Evolutionary conservation across 2,329 filamentous ascomycete genomes (phyloP).

Genomic region (Macrophomina pseudophaseolina): DNA sequence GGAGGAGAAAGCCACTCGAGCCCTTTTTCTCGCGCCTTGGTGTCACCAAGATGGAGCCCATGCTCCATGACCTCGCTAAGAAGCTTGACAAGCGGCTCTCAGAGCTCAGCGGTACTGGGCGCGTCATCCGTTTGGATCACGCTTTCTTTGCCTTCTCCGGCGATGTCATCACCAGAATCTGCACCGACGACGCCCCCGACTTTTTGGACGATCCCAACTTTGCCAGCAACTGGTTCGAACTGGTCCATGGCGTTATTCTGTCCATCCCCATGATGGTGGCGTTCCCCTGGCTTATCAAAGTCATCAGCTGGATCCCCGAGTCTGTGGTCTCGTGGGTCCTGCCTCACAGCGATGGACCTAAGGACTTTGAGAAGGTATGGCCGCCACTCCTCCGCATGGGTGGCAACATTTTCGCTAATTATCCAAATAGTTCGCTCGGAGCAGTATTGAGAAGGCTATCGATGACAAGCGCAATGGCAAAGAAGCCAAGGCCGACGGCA

Average conservation of each 20-base stretch:
- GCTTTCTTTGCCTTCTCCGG: slow-evolving; percentile 34
- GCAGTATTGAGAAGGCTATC: background rate
- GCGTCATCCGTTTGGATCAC: background rate
- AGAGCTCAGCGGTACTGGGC: background rate
- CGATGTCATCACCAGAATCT: slow-evolving; percentile 36
- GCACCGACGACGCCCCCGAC: slow-evolving; percentile 25
- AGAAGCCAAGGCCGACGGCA: background rate
- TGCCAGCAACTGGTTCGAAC: slow-evolving; percentile 27
- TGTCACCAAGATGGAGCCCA: background rate
- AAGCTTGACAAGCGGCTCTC: background rate
- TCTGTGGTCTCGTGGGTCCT: background rate
- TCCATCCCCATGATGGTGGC: slow-evolving; percentile 28
- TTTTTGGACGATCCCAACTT: slow-evolving; percentile 30
- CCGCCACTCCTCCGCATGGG: background rate
- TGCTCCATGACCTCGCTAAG: slow-evolving; percentile 28
- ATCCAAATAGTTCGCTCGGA: no score
- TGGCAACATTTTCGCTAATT: no score
- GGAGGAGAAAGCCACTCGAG: slow-evolving; percentile 32
- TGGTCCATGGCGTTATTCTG: slow-evolving; percentile 24
- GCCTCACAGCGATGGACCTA: background rate
- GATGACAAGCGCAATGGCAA: background rate
- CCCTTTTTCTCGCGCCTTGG: slow-evolving; percentile 28
- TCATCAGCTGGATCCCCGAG: slow-evolving; percentile 14
- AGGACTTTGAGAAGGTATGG: background rate
- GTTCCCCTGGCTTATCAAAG: slow-evolving; percentile 28